phyloP scores from a whole-genome alignment of 495 filamentous ascomycete species.

The Aspergillus bridgeri region DNA sequence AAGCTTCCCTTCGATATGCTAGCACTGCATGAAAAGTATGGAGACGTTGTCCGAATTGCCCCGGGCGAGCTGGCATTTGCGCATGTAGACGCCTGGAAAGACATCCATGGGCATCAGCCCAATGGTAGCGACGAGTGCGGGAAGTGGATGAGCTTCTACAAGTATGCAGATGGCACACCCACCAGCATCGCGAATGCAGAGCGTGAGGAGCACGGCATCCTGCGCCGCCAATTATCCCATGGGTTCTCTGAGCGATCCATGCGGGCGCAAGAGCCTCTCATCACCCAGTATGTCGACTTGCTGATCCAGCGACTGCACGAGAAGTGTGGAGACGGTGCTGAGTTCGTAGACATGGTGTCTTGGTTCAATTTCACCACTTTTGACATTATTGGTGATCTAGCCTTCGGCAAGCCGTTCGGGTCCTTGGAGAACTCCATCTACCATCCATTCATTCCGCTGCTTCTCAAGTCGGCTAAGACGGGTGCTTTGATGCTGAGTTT shows the following conservation, averaged over 20 bases:
- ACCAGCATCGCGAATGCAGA: slow-evolving; percentile 23
- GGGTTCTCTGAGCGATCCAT: slow-evolving; percentile 51
- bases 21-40: slow-evolving; percentile 45
- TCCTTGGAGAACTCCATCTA: slow-evolving; percentile 46
- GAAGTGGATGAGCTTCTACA: slow-evolving; percentile 21
- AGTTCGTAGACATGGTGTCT: slow-evolving; percentile 39
- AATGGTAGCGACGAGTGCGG: slow-evolving; percentile 15
- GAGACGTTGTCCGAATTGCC: slow-evolving; percentile 50
- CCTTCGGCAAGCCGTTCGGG: slow-evolving; percentile 57
- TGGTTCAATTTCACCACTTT: slow-evolving; percentile 62
- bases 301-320: slow-evolving; percentile 42
- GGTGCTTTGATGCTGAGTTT: slow-evolving; percentile 31
- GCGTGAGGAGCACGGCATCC: slow-evolving; percentile 36
- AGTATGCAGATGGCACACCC: slow-evolving; percentile 7
- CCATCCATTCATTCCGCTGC: slow-evolving; percentile 52
- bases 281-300: slow-evolving; percentile 42
- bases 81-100: slow-evolving; percentile 50
- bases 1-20: neutral
- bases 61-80: slow-evolving; percentile 52
- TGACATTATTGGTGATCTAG: slow-evolving; percentile 59
- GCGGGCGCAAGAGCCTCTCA: slow-evolving; percentile 41
- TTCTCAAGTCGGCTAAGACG: slow-evolving; percentile 36
- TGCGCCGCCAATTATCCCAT: slow-evolving; percentile 48
- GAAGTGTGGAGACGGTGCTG: slow-evolving; percentile 11
- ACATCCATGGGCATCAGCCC: slow-evolving; percentile 49